Conservation (phyloP, 345 rosid genomes). For the Crucihimalaya himalaica region DNA sequence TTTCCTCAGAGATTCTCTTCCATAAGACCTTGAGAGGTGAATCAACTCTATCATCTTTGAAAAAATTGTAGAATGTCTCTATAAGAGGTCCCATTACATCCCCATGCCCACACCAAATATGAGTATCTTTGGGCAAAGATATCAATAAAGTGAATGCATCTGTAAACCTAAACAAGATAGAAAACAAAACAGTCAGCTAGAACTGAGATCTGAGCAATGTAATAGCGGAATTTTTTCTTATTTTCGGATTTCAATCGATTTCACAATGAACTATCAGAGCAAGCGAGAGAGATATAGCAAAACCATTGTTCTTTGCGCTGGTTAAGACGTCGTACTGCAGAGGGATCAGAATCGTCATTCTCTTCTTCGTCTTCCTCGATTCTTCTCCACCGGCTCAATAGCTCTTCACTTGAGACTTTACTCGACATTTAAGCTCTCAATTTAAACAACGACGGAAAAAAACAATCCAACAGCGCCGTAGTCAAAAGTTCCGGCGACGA, state of each 20-base stretch:
- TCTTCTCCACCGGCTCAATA: constrained; percentile 71
- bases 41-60: constrained; percentile 63
- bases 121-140: constrained; percentile 64
- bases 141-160: constrained; percentile 76
- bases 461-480: neutral
- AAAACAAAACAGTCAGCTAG: neutral
- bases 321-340: constrained; percentile 49
- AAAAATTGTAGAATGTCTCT: constrained; percentile 88
- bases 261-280: constrained; percentile 10
- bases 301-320: constrained; percentile 85
- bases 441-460: neutral
- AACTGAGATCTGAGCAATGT: neutral
- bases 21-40: constrained; percentile 82
- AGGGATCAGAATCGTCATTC: constrained; percentile 52
- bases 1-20: constrained; percentile 77
- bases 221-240: neutral
- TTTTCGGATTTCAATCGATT: neutral
- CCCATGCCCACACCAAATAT: constrained; percentile 81
- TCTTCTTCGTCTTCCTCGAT: constrained; percentile 81
- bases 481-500: constrained; percentile 24
- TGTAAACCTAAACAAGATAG: constrained; percentile 57
- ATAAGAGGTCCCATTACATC: constrained; percentile 91
- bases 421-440: constrained; percentile 45
- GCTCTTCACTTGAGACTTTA: constrained; percentile 47
- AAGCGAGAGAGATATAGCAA: neutral